Evolutionary conservation across 2,329 filamentous ascomycete genomes (phyloP).

Genomic region (Colletotrichum sansevieriae): DNA sequence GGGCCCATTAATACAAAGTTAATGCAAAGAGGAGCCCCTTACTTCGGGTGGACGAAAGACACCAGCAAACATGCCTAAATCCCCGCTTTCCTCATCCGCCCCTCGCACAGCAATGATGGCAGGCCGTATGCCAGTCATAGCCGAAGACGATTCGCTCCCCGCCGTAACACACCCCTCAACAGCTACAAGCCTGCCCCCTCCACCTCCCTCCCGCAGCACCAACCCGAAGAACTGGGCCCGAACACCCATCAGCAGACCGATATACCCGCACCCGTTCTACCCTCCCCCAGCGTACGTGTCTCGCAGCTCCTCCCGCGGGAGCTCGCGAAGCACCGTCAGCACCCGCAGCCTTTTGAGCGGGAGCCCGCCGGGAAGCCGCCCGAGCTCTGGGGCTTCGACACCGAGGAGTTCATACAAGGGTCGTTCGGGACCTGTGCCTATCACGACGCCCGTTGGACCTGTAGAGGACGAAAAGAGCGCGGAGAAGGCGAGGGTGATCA

Average conservation of each 20-base stretch:
- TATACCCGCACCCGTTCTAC: conserved; percentile 30
- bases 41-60: neutral
- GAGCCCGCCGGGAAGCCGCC: conserved; percentile 9
- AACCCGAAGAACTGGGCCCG: conserved; percentile 29
- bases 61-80: conserved; percentile 39
- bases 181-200: neutral
- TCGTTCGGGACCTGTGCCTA: conserved; percentile 7
- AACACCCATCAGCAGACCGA: conserved; percentile 1
- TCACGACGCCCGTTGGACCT: conserved; percentile 13
- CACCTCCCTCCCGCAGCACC: conserved; percentile 18
- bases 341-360: neutral
- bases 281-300: conserved; percentile 39
- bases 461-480: conserved; percentile 2
- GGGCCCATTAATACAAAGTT: neutral
- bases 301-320: conserved; percentile 33
- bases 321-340: conserved; percentile 25
- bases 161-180: neutral
- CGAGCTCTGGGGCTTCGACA: conserved; percentile 22
- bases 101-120: conserved; percentile 46
- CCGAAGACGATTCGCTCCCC: conserved; percentile 49
- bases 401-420: conserved; percentile 27
- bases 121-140: conserved; percentile 54
- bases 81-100: conserved; percentile 39
- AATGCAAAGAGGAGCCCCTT: neutral
- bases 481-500: conserved; percentile 42